Base-by-base conservation (phyloP, 345 rosid species). In the Sapria himalayana region DNA sequence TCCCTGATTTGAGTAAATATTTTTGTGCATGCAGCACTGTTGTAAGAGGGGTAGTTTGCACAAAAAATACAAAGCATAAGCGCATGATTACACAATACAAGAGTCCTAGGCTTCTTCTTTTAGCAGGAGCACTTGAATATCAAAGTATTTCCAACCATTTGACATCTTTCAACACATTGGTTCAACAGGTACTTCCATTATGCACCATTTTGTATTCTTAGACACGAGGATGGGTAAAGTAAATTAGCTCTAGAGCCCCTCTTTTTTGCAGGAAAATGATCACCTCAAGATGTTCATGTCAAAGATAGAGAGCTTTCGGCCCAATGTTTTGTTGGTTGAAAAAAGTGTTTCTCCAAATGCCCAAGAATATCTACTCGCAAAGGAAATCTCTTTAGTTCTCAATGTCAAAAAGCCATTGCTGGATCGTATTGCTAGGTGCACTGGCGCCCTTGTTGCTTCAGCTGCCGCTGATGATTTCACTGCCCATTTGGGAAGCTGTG, bases 51-150 rank as follows among this genome's bases (percentile, higher is more conserved):
- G 63, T 91, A 40, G 93, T 84, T 56, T 91, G 95, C 60, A 79
- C 95, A 41, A 91, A 91, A 73, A 91, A 91, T 58, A 62, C 84
- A 61, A 91, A 74, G 67, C 99, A 91, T 62, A 91, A 91, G 63
- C 92, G 99, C 54, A 91, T 91, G 99, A 91, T 62, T 23, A 61
- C 99, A n/a, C 99, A 84, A 44, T 77, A 77, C 81, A 84, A 72
- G 66, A 77, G 70, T 46, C 93, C 99, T 33, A 66, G 76, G 55
- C 43, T 91, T 51, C 71, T 91, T 57, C 72, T 91, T 54, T 56
- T 91, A 61, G 92, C 81, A 21, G 99, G 99, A 41, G 77, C 99
- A 19, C 84, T 91, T 0, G 99, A 84, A 58, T 79, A 67, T 65
- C 99, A 73, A 48, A 80, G 66, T 70, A 71, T 55, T 41, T 69